phyloP scores from a whole-genome alignment of 1,284 basidiomycete species.

The Leccinum angustisporum region DNA sequence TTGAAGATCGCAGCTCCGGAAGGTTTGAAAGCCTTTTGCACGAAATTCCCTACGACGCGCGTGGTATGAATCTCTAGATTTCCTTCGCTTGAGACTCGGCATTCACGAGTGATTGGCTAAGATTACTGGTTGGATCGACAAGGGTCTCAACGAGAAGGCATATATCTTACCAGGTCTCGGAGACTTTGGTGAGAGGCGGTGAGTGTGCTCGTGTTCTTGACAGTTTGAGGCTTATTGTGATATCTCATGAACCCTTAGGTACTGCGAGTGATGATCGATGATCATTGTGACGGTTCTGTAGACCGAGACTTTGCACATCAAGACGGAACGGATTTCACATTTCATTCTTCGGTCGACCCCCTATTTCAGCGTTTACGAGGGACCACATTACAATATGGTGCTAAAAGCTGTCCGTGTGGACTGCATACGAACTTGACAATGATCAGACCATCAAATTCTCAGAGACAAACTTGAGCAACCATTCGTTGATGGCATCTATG shows the following conservation, averaged over 20 bases:
- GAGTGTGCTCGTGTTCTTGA: background rate
- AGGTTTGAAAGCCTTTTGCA: conserved; percentile 83
- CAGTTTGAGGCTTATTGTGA: background rate
- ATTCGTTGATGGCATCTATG: conserved; percentile 15
- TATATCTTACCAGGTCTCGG: conserved; percentile 89
- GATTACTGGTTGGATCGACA: conserved; percentile 97
- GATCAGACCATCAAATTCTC: background rate
- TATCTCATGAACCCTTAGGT: conserved; percentile 13
- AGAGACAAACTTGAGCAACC: conserved; percentile 10
- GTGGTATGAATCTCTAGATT: conserved; percentile 56
- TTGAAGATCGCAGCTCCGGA: conserved; percentile 88
- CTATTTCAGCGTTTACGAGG: background rate
- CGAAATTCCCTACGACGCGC: conserved; percentile 77
- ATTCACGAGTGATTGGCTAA: conserved; percentile 27
- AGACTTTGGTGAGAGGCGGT: conserved; percentile 90
- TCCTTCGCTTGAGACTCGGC: background rate
- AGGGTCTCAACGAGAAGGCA: conserved; percentile 88
- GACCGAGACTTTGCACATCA: background rate
- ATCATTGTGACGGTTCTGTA: background rate
- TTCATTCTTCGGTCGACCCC: background rate
- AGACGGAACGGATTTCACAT: background rate
- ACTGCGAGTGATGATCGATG: conserved; percentile 20
- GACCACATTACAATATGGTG: background rate
- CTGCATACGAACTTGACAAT: background rate
- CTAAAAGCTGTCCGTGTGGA: background rate